Evolutionary conservation across 2,329 filamentous ascomycete species (phyloP), one percentile per base, ranked within the genome.

Genomic region (Epichloe gansuensis): DNA sequence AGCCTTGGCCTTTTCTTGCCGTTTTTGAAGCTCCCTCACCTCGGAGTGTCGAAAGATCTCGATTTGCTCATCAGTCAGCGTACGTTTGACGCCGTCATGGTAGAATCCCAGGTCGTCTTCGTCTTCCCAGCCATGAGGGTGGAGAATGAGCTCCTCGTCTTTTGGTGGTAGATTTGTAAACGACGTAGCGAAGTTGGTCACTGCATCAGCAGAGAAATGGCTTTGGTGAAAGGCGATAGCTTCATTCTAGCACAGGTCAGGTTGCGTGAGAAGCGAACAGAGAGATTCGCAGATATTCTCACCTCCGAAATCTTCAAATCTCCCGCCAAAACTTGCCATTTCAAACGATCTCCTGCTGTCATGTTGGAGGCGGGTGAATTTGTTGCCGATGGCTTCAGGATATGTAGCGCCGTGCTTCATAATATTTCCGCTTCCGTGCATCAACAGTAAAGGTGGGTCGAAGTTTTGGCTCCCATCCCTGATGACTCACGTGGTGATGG

Each of bases 41-140:
- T 97, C 91, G 2, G 87, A 91, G 63, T 94, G 88, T 55, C 90
- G 78, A 65, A 96, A 96, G 55, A 95, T 91, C 50, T 81, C 80
- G 59, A 96, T 88, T 71, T 96, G 87, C 59, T 89, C 87, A 62
- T 96, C 87, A 9, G 90, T 96, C 60, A 97, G 74, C 17, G 89
- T 95, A 41, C 91, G 84, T 64, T 93, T 93, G 55, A 82, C 80
- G 3, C 91, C 90, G 62, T 97, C 90, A 1, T 78, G 68, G 59
- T 97, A 97, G 66, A 88, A 91, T 17, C 89, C 91, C 15, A 96
- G 72, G 61, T 87, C 85, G 40, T 83, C 78, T 27, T 82, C 80
- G n/a, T 52, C 43, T 31, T 45, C 25, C 15, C 35, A 23, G 47
- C 11, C 39, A n/a, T 40, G 2, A 34, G 12, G 40, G 12, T 21